Base-by-base conservation (phyloP, 495 filamentous ascomycete genomes). In the Tuber aestivum region DNA sequence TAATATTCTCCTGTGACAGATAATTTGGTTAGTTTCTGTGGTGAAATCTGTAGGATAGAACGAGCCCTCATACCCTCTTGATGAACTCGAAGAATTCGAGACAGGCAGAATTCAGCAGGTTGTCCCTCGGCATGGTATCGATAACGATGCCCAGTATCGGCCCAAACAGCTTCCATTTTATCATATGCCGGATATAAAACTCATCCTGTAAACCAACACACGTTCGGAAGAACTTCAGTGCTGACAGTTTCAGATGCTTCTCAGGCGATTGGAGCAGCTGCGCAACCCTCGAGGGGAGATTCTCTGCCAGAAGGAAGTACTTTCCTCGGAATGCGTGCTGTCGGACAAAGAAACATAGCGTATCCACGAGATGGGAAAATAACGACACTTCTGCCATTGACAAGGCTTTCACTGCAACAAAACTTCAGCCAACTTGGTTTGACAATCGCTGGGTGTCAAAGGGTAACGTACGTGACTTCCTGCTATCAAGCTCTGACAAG, bases 31-130 rank as follows among this genome's bases (percentile, higher is more conserved):
- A 82, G 73, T 23, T 41, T 69, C 69, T 27, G 12, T 7, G 44
- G 41, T 75, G 41, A 38, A 61, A 50, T 12, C 12, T 35, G 70
- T 70, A 61, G 32, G 69, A 37, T 18, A 50, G 69, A 40, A 76
- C 75, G 69, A 50, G n/a, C n/a, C 44, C 42, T 48, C 76, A 76
- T 71, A 83, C 82, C 41, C 82, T 90, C 82, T 91, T 93, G 79
- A 99, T 93, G 79, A 91, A 93, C 79, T 94, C 93, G 78, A 99
- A 99, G 45, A 99, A 89, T 82, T 99, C 95, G 21, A 98, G 87
- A 84, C 93, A 97, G n/a, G 94, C 95, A 21, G 94, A 97, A 81
- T 95, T 95, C 44, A 99, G 88, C 5, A 98, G 87, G 82, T 97
- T 99, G 83, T 99, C 94, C n/a, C 93, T 90, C 2, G 94, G 94